Evolutionary conservation across 2,329 filamentous ascomycete genomes (phyloP), one percentile per base, ranked within the genome.

Genomic region (Ceratocystis huliohia): DNA sequence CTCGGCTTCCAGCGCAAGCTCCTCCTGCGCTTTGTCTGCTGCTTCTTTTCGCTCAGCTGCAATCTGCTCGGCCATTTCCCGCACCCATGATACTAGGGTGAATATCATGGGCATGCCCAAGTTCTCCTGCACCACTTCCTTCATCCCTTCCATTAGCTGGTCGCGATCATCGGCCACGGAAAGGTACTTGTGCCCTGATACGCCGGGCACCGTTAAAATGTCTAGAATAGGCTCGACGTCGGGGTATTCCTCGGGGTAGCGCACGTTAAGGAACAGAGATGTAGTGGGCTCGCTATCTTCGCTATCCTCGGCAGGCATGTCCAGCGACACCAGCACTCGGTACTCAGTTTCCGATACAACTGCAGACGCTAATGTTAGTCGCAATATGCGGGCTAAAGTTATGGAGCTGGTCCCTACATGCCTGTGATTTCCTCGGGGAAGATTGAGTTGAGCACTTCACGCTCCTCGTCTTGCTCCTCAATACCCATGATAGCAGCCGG

Each of bases 101-200:
- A 97, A 99, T 1, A 99, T 79, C 94, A 99, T 99, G 66, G 91
- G 89, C 88, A 97, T 97, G 69, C 94, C 94, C 68, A 97, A 78
- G 71, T 92, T 97, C 75, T 99, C 94, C 74, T 94, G 87, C 45
- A 96, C 88, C 0, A 87, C 89, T 17, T 88, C 85, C 48, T 84
- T 76, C 13, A 97, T 79, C 1, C 83, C 82, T 63, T 85, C 80
- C 17, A 97, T 82, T 15, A 99, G 84, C 64, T 77, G 76, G 20
- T 84, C 80, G 74, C 90, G 91, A 79, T 99, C 94, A 62, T 88
- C 85, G 71, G 87, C 82, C 61, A 97, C 81, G 73, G 87, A 88
- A 75, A 99, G 87, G 73, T 88, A 83, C 33, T 84, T 81, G 75
- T 96, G 84, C 73, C 83, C 75, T 22, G 84, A 73, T 73, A 83